Evolutionary conservation across 768 basidiomycete species (phyloP).

Genomic region (Termitomyces sp.): DNA sequence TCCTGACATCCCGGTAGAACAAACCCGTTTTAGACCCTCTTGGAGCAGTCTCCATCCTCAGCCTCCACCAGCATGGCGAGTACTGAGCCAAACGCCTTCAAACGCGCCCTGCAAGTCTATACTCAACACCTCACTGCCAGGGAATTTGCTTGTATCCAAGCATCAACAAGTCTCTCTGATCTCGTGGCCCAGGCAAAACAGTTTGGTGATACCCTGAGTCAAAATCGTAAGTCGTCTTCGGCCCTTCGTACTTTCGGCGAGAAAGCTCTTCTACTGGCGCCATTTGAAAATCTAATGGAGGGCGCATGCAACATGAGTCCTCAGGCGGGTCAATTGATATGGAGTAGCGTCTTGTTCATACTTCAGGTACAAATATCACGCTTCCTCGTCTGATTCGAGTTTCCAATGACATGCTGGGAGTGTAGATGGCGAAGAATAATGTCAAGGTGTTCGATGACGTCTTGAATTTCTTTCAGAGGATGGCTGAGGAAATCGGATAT

Average conservation of each 20-base stretch:
- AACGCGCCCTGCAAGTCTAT: not conserved
- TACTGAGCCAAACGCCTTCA: not conserved
- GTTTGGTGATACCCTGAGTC: not conserved
- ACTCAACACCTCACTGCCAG: not conserved
- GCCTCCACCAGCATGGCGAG: not conserved
- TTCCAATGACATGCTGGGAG: no score
- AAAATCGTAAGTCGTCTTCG: not conserved
- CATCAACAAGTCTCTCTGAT: not conserved
- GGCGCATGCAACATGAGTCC: constrained; percentile 1
- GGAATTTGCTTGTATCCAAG: not conserved
- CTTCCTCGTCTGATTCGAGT: not conserved
- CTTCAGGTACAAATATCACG: not conserved
- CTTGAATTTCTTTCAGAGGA: not conserved
- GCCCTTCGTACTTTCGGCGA: not conserved
- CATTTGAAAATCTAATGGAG: not conserved
- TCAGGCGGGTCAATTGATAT: not conserved
- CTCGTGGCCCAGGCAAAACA: not conserved
- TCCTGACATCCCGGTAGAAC: no score
- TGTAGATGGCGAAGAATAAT: constrained; percentile 1
- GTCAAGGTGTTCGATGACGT: not conserved
- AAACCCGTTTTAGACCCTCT: no score
- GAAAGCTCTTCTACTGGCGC: not conserved
- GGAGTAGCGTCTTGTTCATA: constrained; percentile 1
- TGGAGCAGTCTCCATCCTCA: not conserved
- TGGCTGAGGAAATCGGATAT: constrained; percentile 5